Evolutionary conservation across 2,329 filamentous ascomycete species (phyloP), one percentile per base, ranked within the genome.

Genomic region (Verticillium tricorpus): DNA sequence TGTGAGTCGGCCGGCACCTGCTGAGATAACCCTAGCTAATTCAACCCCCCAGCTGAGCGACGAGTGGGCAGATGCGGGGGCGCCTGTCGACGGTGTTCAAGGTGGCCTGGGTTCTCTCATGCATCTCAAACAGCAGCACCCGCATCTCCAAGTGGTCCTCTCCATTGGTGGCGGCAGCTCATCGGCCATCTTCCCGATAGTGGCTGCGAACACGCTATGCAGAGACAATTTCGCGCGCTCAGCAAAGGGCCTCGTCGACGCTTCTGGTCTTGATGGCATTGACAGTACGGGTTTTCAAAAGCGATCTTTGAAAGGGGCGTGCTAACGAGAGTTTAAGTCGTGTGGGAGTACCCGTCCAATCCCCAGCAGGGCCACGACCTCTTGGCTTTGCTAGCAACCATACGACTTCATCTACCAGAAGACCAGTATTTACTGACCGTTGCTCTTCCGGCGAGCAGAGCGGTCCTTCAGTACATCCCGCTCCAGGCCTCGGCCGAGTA

Each of bases 311-410:
- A 32, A 11, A 2, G 3, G 15, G 31, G 77, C 3, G 28, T 73
- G 84, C 22, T 45, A n/a, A 39, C 37, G 5, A 28, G 14, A 39
- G 28, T 34, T 22, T 69, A 31, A 94, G 91, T 95, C 71, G 88
- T 90, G 69, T 95, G 91, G 91, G 88, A 92, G 71, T 90, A 92
- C 68, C 91, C 91, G 2, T 82, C 82, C 60, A 81, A 89, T 70
- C 72, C 80, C 2, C 79, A 86, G 60, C 85, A 93, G 74, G 90
- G 90, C 28, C 78, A 81, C 64, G 83, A 93, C 72, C 93, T 92
- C 70, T 75, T 93, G 55, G 80, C 84, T 19, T 81, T 95, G 31
- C 81, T 94, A 34, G 84, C 86, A 11, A 80, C 84, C 19, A 77
- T 92, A 59, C 88, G 91, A 62, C 77, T 85, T 61, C 82, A 87